phyloP scores from a whole-genome alignment of 352 stramenopile species.

The Blastocystis sp. region DNA sequence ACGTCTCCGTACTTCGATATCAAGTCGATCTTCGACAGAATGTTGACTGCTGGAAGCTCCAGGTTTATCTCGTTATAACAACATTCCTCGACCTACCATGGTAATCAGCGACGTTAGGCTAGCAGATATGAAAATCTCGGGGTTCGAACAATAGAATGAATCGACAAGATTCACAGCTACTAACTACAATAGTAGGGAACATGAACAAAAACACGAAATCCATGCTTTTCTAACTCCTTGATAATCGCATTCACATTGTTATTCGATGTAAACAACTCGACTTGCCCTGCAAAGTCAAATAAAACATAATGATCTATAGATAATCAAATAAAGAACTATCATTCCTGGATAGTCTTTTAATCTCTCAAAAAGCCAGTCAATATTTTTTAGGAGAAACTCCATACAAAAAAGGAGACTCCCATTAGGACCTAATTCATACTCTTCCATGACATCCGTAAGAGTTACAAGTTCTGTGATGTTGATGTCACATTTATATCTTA shows the following conservation, averaged over 20 bases:
- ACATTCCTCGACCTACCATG: conserved; percentile 77
- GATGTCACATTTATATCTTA: conserved; percentile 70
- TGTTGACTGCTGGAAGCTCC: conserved; percentile 93
- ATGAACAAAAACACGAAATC: background rate
- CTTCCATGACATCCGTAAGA: conserved; percentile 85
- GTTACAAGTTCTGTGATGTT: conserved; percentile 92
- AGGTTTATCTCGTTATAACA: conserved; percentile 70
- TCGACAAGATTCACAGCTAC: conserved; percentile 89
- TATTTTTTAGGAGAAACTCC: conserved; percentile 94
- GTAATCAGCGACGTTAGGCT: conserved; percentile 88
- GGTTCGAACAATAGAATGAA: conserved; percentile 82
- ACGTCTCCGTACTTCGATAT: conserved; percentile 81
- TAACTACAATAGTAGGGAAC: conserved; percentile 67
- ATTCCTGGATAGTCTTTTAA: conserved; percentile 76
- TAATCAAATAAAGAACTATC: conserved; percentile 63
- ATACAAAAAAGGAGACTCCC: conserved; percentile 94
- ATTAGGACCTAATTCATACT: conserved; percentile 71
- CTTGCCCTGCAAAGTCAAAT: conserved; percentile 96
- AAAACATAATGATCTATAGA: conserved; percentile 88
- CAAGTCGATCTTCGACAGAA: conserved; percentile 97
- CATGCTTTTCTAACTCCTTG: conserved; percentile 73
- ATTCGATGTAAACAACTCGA: conserved; percentile 98
- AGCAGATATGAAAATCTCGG: conserved; percentile 93
- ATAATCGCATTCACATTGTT: conserved; percentile 89
- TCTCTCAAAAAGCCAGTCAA: conserved; percentile 91